A percentile compares a stretch with the other conserved stretches of the same genome.
phyloP scores from a whole-genome alignment of 208 protist genomes.

The Leishmania lainsoni region DNA sequence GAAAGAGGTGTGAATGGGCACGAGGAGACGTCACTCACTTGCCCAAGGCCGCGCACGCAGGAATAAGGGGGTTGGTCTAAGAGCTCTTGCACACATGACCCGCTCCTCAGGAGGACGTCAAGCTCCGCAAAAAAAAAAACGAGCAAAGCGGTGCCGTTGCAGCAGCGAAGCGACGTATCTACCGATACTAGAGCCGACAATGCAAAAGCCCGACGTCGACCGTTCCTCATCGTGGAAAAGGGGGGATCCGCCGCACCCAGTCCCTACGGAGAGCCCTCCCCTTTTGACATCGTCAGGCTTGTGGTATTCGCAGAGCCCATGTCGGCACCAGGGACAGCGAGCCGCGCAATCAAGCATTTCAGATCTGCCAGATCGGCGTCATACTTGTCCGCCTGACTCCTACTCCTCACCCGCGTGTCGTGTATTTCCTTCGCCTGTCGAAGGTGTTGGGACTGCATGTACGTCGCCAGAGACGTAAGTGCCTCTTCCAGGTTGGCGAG shows the following conservation, averaged over 20 bases:
- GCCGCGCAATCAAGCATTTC: conserved; percentile 19
- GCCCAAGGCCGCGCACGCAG: background rate
- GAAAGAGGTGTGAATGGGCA: too few relatives aligned
- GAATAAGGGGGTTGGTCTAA: background rate
- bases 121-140: background rate
- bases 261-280: background rate
- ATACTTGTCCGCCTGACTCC: conserved; percentile 33
- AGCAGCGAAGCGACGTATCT: background rate
- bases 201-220: background rate
- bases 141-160: background rate
- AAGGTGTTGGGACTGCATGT: conserved; percentile 40
- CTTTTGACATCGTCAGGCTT: background rate
- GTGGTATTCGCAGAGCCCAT: background rate
- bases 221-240: background rate
- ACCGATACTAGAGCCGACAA: background rate
- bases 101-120: background rate
- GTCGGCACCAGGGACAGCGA: conserved; percentile 4
- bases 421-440: conserved; percentile 30
- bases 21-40: background rate
- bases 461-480: conserved; percentile 41
- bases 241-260: background rate
- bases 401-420: conserved; percentile 32
- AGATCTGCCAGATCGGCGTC: conserved; percentile 49
- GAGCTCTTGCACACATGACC: background rate
- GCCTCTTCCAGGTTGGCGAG: conserved; percentile 62